Base-by-base conservation (phyloP, 495 filamentous ascomycete species). In the Trichoderma parareesei region DNA sequence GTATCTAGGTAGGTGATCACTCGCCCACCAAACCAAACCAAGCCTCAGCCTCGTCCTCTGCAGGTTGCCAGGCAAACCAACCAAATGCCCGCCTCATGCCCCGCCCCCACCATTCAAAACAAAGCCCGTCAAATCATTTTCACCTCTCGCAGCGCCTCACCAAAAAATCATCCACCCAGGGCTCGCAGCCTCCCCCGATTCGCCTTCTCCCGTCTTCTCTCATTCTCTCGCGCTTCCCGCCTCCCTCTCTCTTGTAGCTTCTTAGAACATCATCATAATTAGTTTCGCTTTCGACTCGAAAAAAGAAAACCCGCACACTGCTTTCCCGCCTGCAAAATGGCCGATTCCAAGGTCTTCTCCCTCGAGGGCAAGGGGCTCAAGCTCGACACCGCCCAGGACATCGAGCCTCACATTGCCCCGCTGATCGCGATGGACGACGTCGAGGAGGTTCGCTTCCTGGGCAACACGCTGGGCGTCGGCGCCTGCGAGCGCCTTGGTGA, bases 291-390 rank as follows among this genome's bases (percentile, higher is more conserved):
- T 2, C 27, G 20, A 27, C 27, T 27, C 27, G 27, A 27, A 27
- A 27, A 27, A 27, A 27, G 2, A 27, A 27, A 27, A 27, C 27
- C 27, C 2, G 0, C 27, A 27, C 27, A 27, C 27, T 27, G 0
- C 27, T 27, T 27, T 27, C 33, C 42, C 35, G 60, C 38, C 60
- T 61, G 44, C 68, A 74, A 69, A 42, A 83, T 85, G 82, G 75
- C 77, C 63, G 42, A 72, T 8, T 71, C 73, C 41, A 72, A 69
- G 77, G 75, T 92, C 73, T 97, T 96, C 77, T 91, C 92, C 68
- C 87, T 98, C 72, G 89, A 93, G 74, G 91, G 88, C 78, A 92
- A 88, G 77, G 87, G 88, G 70, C 85, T 98, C 66, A 97, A 94
- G 80, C 89, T 98, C 70, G 86, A 94, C 78, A 90, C 85, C 40